Conservation (phyloP, 2,329 filamentous ascomycete genomes). For the Cadophora sp. region DNA sequence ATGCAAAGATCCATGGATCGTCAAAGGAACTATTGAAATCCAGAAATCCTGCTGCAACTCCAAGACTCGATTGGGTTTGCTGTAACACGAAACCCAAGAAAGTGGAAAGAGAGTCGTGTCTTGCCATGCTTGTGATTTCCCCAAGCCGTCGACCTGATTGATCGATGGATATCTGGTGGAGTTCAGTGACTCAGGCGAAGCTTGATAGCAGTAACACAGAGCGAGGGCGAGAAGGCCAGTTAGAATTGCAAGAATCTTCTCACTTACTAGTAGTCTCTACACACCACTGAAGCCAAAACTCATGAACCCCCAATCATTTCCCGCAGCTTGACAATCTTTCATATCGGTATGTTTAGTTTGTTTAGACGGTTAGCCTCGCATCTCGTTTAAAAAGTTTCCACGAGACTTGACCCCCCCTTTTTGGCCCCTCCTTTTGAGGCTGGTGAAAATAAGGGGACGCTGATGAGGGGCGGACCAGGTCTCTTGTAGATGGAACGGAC, state of each 20-base stretch:
- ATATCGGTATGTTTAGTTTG: slow-evolving; percentile 21
- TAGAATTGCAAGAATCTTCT: slow-evolving; percentile 5
- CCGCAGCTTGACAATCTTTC: slow-evolving; percentile 27
- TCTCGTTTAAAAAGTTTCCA: slow-evolving; percentile 10
- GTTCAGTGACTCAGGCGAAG: slow-evolving; percentile 11
- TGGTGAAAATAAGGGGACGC: slow-evolving; percentile 21
- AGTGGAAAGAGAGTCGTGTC: slow-evolving; percentile 21
- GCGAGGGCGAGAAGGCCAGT: slow-evolving; percentile 16
- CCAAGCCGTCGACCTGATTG: slow-evolving; percentile 5
- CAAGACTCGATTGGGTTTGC: slow-evolving; percentile 24
- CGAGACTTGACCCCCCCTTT: slow-evolving; percentile 11
- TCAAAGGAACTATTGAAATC: slow-evolving; percentile 35
- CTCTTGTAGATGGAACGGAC: slow-evolving; percentile 31
- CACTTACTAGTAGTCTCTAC: slow-evolving; percentile 9
- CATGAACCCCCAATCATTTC: slow-evolving; percentile 25
- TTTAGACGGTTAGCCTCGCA: background rate
- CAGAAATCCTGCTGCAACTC: slow-evolving; percentile 35
- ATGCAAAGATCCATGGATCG: slow-evolving; percentile 30
- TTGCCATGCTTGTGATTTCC: slow-evolving; percentile 12
- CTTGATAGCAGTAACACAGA: slow-evolving; percentile 6
- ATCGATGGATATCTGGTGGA: background rate
- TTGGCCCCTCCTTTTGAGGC: slow-evolving; percentile 20
- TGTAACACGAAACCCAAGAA: slow-evolving; percentile 34
- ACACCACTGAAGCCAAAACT: slow-evolving; percentile 23
- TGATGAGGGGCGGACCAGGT: slow-evolving; percentile 21